These are phyloP conservation scores for Fusarium kyushuense DNA, from an alignment of 2,329 filamentous ascomycete genomes.

Conservation along the genomic window DNA sequence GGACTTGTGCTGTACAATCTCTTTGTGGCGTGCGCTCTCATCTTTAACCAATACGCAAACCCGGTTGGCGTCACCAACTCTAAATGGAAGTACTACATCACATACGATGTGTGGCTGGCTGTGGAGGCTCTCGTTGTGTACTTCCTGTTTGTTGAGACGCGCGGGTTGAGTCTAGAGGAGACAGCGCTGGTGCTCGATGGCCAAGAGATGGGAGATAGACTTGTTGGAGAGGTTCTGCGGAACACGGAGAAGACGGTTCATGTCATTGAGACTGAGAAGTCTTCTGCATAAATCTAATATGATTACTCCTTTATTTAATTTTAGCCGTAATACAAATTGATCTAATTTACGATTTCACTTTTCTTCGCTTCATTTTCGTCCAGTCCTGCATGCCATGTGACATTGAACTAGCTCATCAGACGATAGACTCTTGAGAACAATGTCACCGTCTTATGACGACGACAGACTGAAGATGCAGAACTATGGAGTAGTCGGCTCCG, in stretches of 20 bases:
- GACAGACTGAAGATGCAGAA: background rate
- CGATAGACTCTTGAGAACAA: rapidly evolving
- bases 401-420: rapidly evolving
- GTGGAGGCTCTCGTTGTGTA: conserved; percentile 19
- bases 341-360: background rate
- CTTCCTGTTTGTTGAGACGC: conserved; percentile 18
- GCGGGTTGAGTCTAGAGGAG: conserved; percentile 14
- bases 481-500: background rate
- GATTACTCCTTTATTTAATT: rapidly evolving
- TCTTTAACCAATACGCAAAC: conserved; percentile 26
- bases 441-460: background rate
- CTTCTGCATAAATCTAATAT: background rate
- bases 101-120: conserved; percentile 15
- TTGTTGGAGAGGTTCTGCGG: conserved; percentile 15
- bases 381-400: background rate
- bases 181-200: conserved; percentile 53
- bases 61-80: conserved; percentile 14
- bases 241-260: conserved; percentile 16
- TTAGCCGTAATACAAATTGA: background rate
- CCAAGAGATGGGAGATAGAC: conserved; percentile 9
- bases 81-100: conserved; percentile 21
- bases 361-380: rapidly evolving
- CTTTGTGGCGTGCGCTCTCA: conserved; percentile 8
- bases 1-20: conserved; percentile 13
- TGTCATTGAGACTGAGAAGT: conserved; percentile 12